A percentile compares a stretch with the other conserved stretches of the same genome.
phyloP scores from a whole-genome alignment of 2,329 filamentous ascomycete species.

The Penicillium vulpinum region DNA sequence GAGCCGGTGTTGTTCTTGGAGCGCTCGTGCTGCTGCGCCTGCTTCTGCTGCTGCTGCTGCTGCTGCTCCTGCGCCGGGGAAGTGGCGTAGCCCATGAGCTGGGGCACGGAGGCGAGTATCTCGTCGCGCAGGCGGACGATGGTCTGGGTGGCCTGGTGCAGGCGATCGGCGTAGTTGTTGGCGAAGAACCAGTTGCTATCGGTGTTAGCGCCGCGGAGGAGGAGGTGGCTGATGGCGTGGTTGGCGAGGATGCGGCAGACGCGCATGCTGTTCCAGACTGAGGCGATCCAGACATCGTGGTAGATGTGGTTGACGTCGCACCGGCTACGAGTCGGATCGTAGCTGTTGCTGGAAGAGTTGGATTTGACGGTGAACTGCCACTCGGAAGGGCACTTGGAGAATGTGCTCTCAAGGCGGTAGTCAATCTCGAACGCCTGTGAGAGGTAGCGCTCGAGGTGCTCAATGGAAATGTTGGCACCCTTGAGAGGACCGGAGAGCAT shows the following conservation, averaged over 20 bases:
- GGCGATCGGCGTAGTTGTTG: background rate
- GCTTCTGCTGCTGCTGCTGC: background rate
- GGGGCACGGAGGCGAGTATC: background rate
- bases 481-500: background rate
- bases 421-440: background rate
- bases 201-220: background rate
- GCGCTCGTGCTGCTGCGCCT: background rate
- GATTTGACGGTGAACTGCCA: background rate
- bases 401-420: background rate
- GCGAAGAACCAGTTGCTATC: background rate
- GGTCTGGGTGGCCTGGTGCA: background rate
- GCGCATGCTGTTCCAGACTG: background rate
- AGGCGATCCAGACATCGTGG: background rate
- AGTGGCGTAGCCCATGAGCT: background rate
- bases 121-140: background rate
- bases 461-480: background rate
- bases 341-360: background rate
- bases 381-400: background rate
- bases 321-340: background rate
- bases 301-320: background rate
- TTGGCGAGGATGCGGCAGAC: background rate
- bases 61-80: background rate
- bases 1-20: background rate
- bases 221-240: background rate
- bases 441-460: background rate